Percentiles rank a stretch among this genome's conserved stretches.
phyloP scores from a whole-genome alignment of 75 land plant species.

The Gnetum montanum region DNA sequence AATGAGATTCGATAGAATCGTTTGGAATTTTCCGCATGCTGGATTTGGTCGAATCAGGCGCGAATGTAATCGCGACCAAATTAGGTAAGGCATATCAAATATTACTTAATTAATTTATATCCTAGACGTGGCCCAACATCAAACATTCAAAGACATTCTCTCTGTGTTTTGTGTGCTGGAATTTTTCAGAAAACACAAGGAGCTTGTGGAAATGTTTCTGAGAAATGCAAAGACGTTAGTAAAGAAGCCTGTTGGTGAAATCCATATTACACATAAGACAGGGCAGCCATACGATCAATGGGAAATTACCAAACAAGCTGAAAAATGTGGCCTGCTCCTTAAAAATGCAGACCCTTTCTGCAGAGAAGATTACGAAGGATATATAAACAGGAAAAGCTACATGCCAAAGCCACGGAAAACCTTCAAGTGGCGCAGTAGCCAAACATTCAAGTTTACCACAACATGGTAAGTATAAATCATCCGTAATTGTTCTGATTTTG shows the following conservation, averaged over 20 bases:
- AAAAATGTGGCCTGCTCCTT: slow-evolving; percentile 18
- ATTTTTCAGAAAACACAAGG: slow-evolving; percentile 21
- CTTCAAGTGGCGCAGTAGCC: too few species aligned
- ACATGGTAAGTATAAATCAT: too few species aligned
- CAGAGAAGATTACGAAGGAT: slow-evolving; percentile 27
- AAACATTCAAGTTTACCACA: too few species aligned
- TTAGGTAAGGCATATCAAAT: too few species aligned
- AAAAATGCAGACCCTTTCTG: slow-evolving; percentile 13
- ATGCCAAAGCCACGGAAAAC: too few species aligned
- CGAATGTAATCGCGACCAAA: slow-evolving; percentile 10
- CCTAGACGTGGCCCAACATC: not conserved
- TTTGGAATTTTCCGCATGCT: slow-evolving; percentile 60
- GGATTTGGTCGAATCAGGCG: slow-evolving; percentile 24
- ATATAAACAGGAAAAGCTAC: slow-evolving; percentile 29
- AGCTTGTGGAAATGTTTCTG: slow-evolving; percentile 24
- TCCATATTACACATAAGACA: slow-evolving; percentile 26
- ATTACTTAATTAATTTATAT: not conserved
- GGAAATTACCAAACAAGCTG: slow-evolving; percentile 24
- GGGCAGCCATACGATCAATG: slow-evolving; percentile 29
- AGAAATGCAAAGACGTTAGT: slow-evolving; percentile 19
- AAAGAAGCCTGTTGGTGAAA: slow-evolving; percentile 14
- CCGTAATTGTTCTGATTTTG: too few species aligned
- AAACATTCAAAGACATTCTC: not conserved
- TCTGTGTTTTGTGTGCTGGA: not conserved
- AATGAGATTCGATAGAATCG: slow-evolving; percentile 30